Conservation (phyloP, 2,329 filamentous ascomycete genomes). For the Sporothrix pallida region DNA sequence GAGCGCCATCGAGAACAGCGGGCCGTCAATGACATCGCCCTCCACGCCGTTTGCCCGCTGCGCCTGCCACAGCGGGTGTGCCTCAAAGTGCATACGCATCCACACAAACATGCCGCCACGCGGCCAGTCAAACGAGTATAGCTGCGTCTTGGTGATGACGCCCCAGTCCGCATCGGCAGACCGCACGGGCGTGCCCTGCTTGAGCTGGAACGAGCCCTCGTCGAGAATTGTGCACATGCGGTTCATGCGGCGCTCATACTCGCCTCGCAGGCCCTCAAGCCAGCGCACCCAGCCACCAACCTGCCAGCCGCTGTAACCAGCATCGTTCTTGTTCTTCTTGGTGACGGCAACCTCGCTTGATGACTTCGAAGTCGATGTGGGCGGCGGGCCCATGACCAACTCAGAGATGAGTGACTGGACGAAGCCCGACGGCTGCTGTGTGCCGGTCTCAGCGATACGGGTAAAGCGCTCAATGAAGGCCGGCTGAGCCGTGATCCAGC, state of each 20-base stretch:
- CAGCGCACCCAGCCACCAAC: constrained; percentile 88
- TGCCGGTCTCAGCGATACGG: constrained; percentile 77
- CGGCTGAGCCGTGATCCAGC: constrained; percentile 89
- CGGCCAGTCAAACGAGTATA: constrained; percentile 80
- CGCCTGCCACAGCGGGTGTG: constrained; percentile 69
- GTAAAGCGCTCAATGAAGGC: constrained; percentile 70
- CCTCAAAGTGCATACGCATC: constrained; percentile 73
- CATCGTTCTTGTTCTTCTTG: constrained; percentile 42
- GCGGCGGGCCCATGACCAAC: constrained; percentile 73
- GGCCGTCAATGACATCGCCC: constrained; percentile 55
- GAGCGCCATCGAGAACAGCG: constrained; percentile 66
- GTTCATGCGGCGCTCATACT: constrained; percentile 85
- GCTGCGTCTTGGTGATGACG: constrained; percentile 72
- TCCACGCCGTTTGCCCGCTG: constrained; percentile 39
- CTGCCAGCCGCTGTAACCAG: constrained; percentile 68
- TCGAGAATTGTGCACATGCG: constrained; percentile 78
- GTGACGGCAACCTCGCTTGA: background rate
- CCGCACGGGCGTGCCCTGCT: constrained; percentile 60
- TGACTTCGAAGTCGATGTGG: constrained; percentile 46
- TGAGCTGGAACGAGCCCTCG: constrained; percentile 67
- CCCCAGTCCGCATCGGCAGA: constrained; percentile 67
- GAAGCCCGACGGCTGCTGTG: constrained; percentile 87
- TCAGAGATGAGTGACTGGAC: constrained; percentile 83
- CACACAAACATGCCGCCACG: constrained; percentile 93
- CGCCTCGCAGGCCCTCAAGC: constrained; percentile 81